Base-by-base conservation (phyloP, 768 basidiomycete species). In the Candolleomyces aberdarensis region DNA sequence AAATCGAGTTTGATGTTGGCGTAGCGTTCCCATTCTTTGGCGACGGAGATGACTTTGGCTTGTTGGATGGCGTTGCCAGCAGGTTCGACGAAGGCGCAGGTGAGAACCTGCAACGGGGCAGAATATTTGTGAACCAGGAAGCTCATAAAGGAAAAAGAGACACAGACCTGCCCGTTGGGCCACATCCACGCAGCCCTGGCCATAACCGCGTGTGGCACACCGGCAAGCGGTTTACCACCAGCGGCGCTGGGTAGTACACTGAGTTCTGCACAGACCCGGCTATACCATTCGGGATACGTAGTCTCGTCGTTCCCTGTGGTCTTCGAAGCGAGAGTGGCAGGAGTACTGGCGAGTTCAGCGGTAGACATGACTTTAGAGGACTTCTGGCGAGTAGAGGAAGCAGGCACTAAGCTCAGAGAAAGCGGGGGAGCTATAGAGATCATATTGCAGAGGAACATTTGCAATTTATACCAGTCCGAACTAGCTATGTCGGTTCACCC, bases 1-100 rank as follows among this genome's bases (percentile, higher is more conserved):
- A 41, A 55, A 5, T 32, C 31, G 44, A 68, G 64, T 26, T 54
- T 53, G 46, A 68, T 44, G 44, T 66, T 66, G 4, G 55, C 63
- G 32, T 66, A 62, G n/a, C 55, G 56, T 36, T 61, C 44, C 67
- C 67, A 68, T 57, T 68, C 62, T 6, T 47, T 61, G 22, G 65
- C 56, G n/a, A 56, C 52, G 5, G 26, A 29, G 22, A 40, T 44
- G 55, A 68, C 65, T 41, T 64, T 66, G n/a, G 31, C 47, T 48
- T 50, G 60, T 31, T 61, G 60, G 19, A 19, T 48, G 5, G 20
- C 13, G 13, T 44, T 56, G 3, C 60, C 60, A 19, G 54, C 13
- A 0, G 44, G 11, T 5, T 51, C 5, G 29, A 59, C 50, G 50
- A 61, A 61, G 29, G 39, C 40, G 20, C 19, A 40, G n/a, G 53